phyloP scores from a whole-genome alignment of 768 basidiomycete genomes.

The Suillus subaureus region DNA sequence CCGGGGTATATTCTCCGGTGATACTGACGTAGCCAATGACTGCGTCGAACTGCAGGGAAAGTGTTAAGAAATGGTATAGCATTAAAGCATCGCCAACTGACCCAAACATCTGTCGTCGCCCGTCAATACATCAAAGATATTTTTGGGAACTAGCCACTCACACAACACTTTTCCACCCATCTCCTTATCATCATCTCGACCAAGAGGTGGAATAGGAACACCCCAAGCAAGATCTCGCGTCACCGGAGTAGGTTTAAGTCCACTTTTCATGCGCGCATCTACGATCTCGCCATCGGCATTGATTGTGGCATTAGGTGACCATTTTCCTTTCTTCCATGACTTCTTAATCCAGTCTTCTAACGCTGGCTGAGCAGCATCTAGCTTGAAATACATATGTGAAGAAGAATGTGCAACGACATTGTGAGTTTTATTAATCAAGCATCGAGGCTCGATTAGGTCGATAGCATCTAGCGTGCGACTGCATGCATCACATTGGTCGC shows the following conservation, averaged over 20 bases:
- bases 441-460: conserved; percentile 93
- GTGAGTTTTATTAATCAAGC: conserved; percentile 83
- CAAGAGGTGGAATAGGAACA: conserved; percentile 80
- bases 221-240: conserved; percentile 97
- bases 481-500: conserved; percentile 97
- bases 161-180: conserved; percentile 97
- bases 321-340: conserved; percentile 81
- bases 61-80: conserved; percentile 8
- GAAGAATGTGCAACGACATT: conserved; percentile 74
- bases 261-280: conserved; percentile 84
- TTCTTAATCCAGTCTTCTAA: conserved; percentile 88
- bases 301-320: conserved; percentile 92
- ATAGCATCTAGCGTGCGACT: conserved; percentile 90
- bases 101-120: conserved; percentile 80
- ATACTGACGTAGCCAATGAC: conserved; percentile 97
- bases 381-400: conserved; percentile 88
- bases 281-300: conserved; percentile 87
- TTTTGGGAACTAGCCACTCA: conserved; percentile 44
- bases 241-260: conserved; percentile 85
- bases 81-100: conserved; percentile 40
- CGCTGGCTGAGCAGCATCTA: conserved; percentile 79
- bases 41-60: conserved; percentile 80
- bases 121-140: conserved; percentile 14
- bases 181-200: conserved; percentile 73
- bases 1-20: conserved; percentile 90